These are phyloP conservation scores for Aspergillus piperis DNA, from an alignment of 2,329 filamentous ascomycete species.

Conservation along the genomic window DNA sequence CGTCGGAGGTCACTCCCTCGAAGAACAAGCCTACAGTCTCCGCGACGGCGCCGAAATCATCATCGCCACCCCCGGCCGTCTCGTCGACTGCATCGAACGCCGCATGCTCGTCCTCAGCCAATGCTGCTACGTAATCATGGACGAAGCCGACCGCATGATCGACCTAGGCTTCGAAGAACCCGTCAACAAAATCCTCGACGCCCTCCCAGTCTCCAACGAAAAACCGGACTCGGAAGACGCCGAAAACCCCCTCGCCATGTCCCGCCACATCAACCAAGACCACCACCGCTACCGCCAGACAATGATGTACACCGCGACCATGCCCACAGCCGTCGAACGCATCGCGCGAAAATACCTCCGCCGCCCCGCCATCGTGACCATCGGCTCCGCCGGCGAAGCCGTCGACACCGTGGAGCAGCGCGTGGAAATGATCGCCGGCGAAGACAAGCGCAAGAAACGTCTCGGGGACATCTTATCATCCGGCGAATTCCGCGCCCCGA, in stretches of 20 bases:
- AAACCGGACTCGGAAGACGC: conserved; percentile 94
- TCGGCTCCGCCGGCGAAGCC: conserved; percentile 91
- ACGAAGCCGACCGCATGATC: conserved; percentile 99
- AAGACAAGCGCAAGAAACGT: conserved; percentile 95
- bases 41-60: conserved; percentile 95
- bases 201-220: conserved; percentile 86
- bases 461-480: conserved; percentile 86
- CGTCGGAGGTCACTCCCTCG: conserved; percentile 93
- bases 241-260: conserved; percentile 84
- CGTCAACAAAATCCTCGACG: conserved; percentile 95
- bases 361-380: conserved; percentile 88
- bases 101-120: conserved; percentile 89
- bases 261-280: conserved; percentile 70
- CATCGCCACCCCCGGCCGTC: conserved; percentile 95
- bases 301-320: conserved; percentile 99
- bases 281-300: conserved; percentile 78
- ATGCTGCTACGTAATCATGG: conserved; percentile 98
- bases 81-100: conserved; percentile 95
- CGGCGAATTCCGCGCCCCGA: conserved; percentile 78
- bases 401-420: conserved; percentile 98
- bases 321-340: conserved; percentile 87
- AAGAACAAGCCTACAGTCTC: conserved; percentile 88
- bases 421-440: conserved; percentile 84
- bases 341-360: conserved; percentile 97
- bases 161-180: conserved; percentile 97